phyloP scores from a whole-genome alignment of 2,329 filamentous ascomycete species.

The Pyricularia sp. region DNA sequence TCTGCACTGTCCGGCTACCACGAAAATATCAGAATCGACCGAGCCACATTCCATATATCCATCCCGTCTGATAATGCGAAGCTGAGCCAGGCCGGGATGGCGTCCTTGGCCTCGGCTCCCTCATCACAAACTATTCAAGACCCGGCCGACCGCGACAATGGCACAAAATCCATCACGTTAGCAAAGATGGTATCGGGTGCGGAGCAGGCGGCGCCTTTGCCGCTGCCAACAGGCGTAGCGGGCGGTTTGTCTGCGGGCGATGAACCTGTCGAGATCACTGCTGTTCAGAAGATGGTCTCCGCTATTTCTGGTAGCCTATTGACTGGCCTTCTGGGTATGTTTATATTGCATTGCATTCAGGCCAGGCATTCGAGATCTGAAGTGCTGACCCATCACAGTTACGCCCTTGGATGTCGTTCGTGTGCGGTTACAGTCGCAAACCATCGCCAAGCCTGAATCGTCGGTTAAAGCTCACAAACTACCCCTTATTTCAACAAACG shows the following conservation, averaged over 20 bases:
- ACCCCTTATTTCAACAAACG: constrained; percentile 32
- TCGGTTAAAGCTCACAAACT: neutral
- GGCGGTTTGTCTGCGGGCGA: constrained; percentile 19
- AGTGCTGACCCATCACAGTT: constrained; percentile 35
- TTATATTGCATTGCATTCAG: neutral
- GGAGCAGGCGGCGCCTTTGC: constrained; percentile 7
- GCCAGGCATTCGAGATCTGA: constrained; percentile 2
- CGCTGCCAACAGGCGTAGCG: neutral
- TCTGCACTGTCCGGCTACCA: neutral
- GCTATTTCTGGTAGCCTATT: constrained; percentile 82
- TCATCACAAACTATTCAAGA: constrained; percentile 17
- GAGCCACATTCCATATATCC: neutral
- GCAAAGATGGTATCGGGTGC: constrained; percentile 19
- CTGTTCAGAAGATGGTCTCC: constrained; percentile 86
- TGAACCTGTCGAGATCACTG: constrained; percentile 54
- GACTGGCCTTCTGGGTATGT: constrained; percentile 73
- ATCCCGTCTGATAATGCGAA: constrained; percentile 6
- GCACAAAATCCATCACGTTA: constrained; percentile 16
- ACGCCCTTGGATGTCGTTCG: constrained; percentile 95
- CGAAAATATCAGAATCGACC: neutral
- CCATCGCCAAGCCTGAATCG: constrained; percentile 18
- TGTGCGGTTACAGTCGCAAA: constrained; percentile 82
- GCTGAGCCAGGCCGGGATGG: constrained; percentile 1
- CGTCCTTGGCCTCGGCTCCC: neutral
- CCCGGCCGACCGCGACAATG: constrained; percentile 13